Evolutionary conservation across 805 yeast genomes (phyloP).

Genomic region (Kodamaea neixiangensis): DNA sequence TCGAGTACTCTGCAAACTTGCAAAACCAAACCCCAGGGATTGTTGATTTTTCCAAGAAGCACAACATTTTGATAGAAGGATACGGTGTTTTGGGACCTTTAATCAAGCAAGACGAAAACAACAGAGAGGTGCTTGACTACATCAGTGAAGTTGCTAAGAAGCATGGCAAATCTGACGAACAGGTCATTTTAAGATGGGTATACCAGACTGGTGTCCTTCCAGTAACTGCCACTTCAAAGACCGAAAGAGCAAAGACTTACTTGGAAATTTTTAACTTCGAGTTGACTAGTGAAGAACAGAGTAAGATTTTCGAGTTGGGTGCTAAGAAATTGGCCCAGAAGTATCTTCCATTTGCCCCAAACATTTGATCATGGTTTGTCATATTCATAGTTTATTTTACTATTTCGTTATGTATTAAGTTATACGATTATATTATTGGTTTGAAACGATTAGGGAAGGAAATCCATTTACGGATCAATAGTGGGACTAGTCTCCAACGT

Average conservation of each 20-base stretch:
- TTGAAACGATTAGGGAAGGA: too few species aligned
- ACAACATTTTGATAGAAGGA: constrained; percentile 59
- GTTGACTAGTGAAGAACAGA: constrained; percentile 56
- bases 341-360: not conserved
- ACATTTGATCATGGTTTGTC: too few species aligned
- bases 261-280: constrained; percentile 57
- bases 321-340: not conserved
- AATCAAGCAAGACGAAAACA: constrained; percentile 67
- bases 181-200: constrained; percentile 80
- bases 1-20: constrained; percentile 90
- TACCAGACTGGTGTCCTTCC: constrained; percentile 74
- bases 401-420: too few species aligned
- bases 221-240: constrained; percentile 77
- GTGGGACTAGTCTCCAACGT: too few species aligned
- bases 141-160: constrained; percentile 56
- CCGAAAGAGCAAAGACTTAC: constrained; percentile 61
- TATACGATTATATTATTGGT: too few species aligned
- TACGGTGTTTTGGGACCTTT: constrained; percentile 82
- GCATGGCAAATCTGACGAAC: constrained; percentile 59
- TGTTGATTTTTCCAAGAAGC: constrained; percentile 66
- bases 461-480: too few species aligned
- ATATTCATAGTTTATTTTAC: too few species aligned
- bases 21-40: constrained; percentile 70
- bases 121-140: constrained; percentile 50
- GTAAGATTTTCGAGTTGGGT: constrained; percentile 69